Percentiles rank a stretch among this genome's conserved stretches.
phyloP scores from a whole-genome alignment of 306 rosid genomes.

The Cucurbita moschata region DNA sequence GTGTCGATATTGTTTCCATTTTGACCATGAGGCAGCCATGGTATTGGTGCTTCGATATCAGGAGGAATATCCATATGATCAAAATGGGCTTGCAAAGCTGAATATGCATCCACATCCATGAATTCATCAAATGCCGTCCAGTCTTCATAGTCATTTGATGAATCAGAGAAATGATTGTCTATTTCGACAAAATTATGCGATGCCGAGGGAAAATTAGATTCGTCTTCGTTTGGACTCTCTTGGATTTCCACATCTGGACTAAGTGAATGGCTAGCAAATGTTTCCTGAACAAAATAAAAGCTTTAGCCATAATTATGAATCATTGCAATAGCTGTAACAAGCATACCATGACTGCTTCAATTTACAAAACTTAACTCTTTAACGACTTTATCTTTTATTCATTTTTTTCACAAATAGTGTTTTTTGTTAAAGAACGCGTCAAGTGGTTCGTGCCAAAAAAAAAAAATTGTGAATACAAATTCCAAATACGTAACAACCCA shows the following conservation, averaged over 20 bases:
- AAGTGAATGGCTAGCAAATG: not conserved
- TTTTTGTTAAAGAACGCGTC: not conserved
- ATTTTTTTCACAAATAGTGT: not conserved
- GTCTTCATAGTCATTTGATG: constrained; percentile 28
- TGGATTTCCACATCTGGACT: constrained; percentile 19
- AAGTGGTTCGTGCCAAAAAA: not conserved
- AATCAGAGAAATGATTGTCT: constrained; percentile 40
- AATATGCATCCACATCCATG: constrained; percentile 40
- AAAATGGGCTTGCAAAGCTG: constrained; percentile 45
- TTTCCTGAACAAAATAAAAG: constrained; percentile 4
- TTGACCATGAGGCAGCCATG: constrained; percentile 33
- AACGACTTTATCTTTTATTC: not conserved
- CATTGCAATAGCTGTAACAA: not conserved
- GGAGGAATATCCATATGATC: constrained; percentile 58
- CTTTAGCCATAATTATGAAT: not conserved
- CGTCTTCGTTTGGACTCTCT: constrained; percentile 27
- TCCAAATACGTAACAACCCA: not conserved
- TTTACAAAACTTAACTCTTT: not conserved
- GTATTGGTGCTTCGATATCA: constrained; percentile 67
- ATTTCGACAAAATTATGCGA: constrained; percentile 29
- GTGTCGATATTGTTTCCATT: constrained; percentile 8
- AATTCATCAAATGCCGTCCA: constrained; percentile 24
- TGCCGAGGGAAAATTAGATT: constrained; percentile 22
- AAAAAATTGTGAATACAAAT: not conserved
- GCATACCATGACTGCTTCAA: not conserved